Evolutionary conservation across 441 rosid species (phyloP), one percentile per base, ranked within the genome.

Genomic region (Adansonia madagascariensis): DNA sequence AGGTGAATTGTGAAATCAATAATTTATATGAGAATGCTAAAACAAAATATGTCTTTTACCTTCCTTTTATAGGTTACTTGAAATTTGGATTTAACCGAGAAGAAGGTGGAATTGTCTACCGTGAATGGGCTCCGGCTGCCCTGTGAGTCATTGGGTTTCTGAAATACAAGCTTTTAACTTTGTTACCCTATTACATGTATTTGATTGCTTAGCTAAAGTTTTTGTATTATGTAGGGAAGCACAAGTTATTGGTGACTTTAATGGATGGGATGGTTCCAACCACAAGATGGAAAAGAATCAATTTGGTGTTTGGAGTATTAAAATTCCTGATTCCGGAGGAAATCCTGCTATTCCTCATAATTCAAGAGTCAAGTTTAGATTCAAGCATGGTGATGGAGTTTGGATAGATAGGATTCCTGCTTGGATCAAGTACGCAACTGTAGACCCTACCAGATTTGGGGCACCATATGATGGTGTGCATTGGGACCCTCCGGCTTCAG

Each of bases 51-150:
- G 63, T 35, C 2, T 74, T 67, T 43, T 20, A 56, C n/a, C 64
- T 78, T 18, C 44, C 31, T 80, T 69, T 70, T 74, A 65, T 83
- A 92, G 97, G 97, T 82, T 91, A 91, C 81, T 78, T 88, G 75
- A 86, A 82, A 84, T 91, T 91, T 81, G 97, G 97, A 80, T 85
- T 92, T 68, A 90, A 87, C 82, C 85, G 88, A 77, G 92, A 91
- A 87, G 91, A 84, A 8, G 92, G 75, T 55, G 77, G 85, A 78
- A 87, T 91, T 84, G 87, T 89, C 83, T 92, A 90, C 81, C 89
- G 87, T 22, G 97, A 92, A 82, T 92, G 97, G 97, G 97, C 97
- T 53, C 97, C 97, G 77, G 92, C 97, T 78, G 97, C 97, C 56
- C 86, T 81, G 97, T 92, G 82, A 82, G 95, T 83, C 68, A 74